Conservation (phyloP, 768 basidiomycete genomes). For the Suillus brevipes region DNA sequence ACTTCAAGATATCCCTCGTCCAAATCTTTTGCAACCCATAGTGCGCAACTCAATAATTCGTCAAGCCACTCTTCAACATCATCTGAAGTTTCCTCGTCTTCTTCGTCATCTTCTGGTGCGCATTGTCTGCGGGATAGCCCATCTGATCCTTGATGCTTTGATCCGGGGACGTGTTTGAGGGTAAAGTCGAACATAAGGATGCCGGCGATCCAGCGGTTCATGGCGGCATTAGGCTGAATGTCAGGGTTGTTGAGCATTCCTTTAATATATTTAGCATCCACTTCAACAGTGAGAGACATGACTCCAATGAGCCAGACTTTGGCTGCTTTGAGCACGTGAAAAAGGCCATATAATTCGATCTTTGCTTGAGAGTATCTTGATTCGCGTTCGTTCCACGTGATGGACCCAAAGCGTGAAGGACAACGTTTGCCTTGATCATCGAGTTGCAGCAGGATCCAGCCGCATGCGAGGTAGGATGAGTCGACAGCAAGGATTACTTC, state of each 20-base stretch:
- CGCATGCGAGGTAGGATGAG: neutral
- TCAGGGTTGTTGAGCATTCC: neutral
- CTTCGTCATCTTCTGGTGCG: too few relatives aligned
- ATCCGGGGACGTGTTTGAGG: neutral
- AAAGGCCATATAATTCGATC: neutral
- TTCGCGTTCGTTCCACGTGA: neutral
- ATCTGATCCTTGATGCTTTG: too few relatives aligned
- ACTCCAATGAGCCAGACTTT: neutral
- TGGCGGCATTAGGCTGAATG: neutral
- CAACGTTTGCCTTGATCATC: rapidly evolving
- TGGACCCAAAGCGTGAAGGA: neutral
- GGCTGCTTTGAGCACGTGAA: too few relatives aligned
- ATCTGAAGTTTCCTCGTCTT: rapidly evolving
- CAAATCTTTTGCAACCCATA: too few relatives aligned
- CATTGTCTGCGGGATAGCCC: too few relatives aligned
- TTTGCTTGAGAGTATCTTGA: neutral
- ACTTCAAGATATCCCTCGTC: too few relatives aligned
- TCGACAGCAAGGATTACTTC: neutral
- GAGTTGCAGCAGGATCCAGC: neutral
- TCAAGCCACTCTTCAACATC: too few relatives aligned
- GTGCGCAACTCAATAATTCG: too few relatives aligned
- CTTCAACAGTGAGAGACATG: neutral
- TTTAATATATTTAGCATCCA: neutral
- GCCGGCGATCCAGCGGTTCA: neutral
- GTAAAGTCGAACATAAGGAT: neutral